Evolutionary conservation across 306 rosid genomes (phyloP), one percentile per base, ranked within the genome.

Genomic region (Pterocarpus santalinus): DNA sequence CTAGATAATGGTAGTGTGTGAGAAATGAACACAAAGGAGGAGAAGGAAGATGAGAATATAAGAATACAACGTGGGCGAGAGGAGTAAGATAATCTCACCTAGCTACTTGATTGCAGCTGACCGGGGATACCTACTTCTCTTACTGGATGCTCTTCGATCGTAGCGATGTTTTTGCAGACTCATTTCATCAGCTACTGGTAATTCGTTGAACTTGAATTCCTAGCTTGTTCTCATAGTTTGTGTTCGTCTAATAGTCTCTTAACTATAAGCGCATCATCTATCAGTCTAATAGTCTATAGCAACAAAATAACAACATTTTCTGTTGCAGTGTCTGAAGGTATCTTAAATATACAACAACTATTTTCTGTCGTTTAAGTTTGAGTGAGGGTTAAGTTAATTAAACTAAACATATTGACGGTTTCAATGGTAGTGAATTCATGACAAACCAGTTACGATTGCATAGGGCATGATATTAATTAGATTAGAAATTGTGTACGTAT

Each of bases 341-440:
- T 17, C 34, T 8, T 41, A 44, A 22, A 22, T 36, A 36, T 36
- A 36, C 39, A 5, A 36, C 39, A 4, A 36, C 39, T 0, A 36
- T 36, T 15, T 63, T 51, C 53, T n/a, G 8, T 63, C 15, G 73
- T 74, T 41, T 60, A 68, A 60, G 56, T 74, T 46, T 47, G 46
- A 33, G 11, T 44, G 46, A 8, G 61, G 15, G 28, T 36, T 36
- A 36, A 36, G 22, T 41, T 51, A 63, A 62, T 74, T 58, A 58
- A 68, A 32, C 70, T 36, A 36, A 36, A 36, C 39, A 36, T 36
- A 2, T 36, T 36, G 39, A 36, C 39, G 39, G 39, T 36, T 36
- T 36, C 39, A 36, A 38, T 79, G 65, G 52, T 63, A 11, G 62
- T 43, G 38, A 30, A 22, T 63, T 64, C 55, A 69, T 46, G 72